Evolutionary conservation across 257 asterid genomes (phyloP), one percentile per base, ranked within the genome.

Genomic region (Schizonepeta tenuifolia): DNA sequence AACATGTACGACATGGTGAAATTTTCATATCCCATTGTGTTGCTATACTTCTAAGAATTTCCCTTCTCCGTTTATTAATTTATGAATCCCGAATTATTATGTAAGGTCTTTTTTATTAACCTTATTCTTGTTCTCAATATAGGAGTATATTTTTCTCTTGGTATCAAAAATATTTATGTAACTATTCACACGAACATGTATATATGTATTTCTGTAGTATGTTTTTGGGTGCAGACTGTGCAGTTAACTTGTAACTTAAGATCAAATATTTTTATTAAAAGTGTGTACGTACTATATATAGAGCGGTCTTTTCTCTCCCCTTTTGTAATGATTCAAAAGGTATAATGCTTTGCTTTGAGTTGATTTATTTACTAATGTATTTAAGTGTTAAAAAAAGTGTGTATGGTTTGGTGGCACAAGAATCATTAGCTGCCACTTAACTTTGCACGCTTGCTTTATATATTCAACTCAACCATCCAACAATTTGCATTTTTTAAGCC

Each of bases 401-500:
- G 61, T 56, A 38, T 54, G 40, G 72, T 46, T 80, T 74, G 78
- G 82, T 72, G 78, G 69, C 22, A 65, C 64, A 73, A 70, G 71
- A 79, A 82, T 84, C 67, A 82, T 84, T 79, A 82, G 83, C 44
- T 72, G 67, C 83, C 74, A 74, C 76, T 69, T 69, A 55, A 38
- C 65, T 74, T 77, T 65, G 85, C 86, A 82, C 85, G 85, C 87
- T 80, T 75, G 76, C 72, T 71, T 78, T 61, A 71, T 61, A 71
- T 70, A 43, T 64, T 64, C 69, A 50, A 21, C 65, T 75, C 77
- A 38, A 10, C 13, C 63, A 49, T 75, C 56, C 31, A 18, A 15
- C 31, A 28, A 3, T 66, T 44, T 44, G 18, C 73, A 31, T 6
- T 24, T 71, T 41, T 44, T 49, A 3, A 24, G 7, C 59, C 56